Percentiles rank a stretch among this genome's conserved stretches.
These are phyloP conservation scores for Mycena amicta DNA, from an alignment of 768 basidiomycete species.

Conservation along the genomic window DNA sequence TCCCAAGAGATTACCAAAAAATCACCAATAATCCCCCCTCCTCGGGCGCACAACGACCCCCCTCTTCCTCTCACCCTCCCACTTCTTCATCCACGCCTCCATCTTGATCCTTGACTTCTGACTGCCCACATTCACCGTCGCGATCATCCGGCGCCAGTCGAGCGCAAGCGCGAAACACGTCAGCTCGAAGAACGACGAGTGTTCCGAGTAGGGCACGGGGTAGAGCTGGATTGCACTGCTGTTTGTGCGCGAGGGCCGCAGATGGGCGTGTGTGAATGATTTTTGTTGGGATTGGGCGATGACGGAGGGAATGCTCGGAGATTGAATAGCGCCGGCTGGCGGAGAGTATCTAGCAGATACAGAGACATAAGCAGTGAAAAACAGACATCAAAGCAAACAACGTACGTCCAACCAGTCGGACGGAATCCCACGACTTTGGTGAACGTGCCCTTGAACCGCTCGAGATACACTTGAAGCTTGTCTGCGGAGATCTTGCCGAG, in stretches of 20 bases:
- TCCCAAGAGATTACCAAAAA: too few species aligned
- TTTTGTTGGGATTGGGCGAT: constrained; percentile 67
- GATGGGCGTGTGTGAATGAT: constrained; percentile 68
- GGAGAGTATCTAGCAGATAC: constrained; percentile 33
- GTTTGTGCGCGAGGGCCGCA: constrained; percentile 72
- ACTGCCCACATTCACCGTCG: constrained; percentile 89
- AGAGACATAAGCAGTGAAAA: neutral
- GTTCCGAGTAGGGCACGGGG: constrained; percentile 92
- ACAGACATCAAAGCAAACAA: constrained; percentile 19
- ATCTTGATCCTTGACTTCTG: constrained; percentile 79
- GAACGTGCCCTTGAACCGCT: constrained; percentile 72
- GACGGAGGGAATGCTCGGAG: constrained; percentile 67
- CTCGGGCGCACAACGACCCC: constrained; percentile 48
- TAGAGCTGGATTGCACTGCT: constrained; percentile 71
- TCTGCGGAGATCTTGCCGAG: constrained; percentile 76
- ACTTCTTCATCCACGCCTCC: constrained; percentile 84
- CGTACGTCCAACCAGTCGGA: constrained; percentile 97
- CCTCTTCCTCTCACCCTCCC: constrained; percentile 85
- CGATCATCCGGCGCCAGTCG: constrained; percentile 86
- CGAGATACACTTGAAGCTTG: constrained; percentile 73
- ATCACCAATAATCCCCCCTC: constrained; percentile 53
- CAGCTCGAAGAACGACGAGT: constrained; percentile 93
- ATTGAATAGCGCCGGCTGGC: constrained; percentile 61
- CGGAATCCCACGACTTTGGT: constrained; percentile 78
- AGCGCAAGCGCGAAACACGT: constrained; percentile 93